Base-by-base conservation (phyloP, 805 yeast species). In the Diddensiella caesifluorescens region DNA sequence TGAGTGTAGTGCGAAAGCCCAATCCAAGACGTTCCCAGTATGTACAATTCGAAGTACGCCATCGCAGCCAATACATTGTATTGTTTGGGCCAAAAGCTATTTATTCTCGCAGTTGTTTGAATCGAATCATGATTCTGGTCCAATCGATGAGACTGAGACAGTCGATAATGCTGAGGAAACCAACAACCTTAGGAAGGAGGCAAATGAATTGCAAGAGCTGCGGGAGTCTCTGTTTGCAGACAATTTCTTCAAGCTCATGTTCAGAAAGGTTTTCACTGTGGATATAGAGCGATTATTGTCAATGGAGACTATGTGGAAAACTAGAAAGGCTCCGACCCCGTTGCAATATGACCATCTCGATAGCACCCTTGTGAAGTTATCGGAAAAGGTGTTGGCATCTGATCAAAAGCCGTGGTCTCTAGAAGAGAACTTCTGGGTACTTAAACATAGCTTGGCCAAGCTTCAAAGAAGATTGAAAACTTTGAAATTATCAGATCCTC, bases 11-110 rank as follows among this genome's bases (percentile, higher is more conserved):
- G 77, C 82, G 4, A 87, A 90, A 55, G 92, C 79, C 27, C 80
- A 94, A 0, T 95, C 97, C 4, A 88, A 84, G 56, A 74, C 92
- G 0, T 92, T 79, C 60, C 97, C 99, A 0, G 96, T 92, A 1
- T 92, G 99, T 61, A 92, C 98, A 0, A 92, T 92, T 45, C 71
- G 99, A 49, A 86, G 96, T 4, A 92, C 98, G 0, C 99, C 99
- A 0, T 85, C 95, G 0, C 88, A 84, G 57, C 97, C 97, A 0
- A 81, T 92, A 4, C 99, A 92, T 58, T 88, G 96, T 61, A 81
- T 92, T 20, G 95, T 94, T 1, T 92, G 99, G 99, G 95, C 97
- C 5, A 92, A 92, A 59, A 86, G 83, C 53, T 94, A 86, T 56
- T 64, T 92, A 39, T 88, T 92, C 57, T 71, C 76, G 19, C 94